These are phyloP conservation scores for Ploettnerulaceae sp. DNA, from an alignment of 2,329 filamentous ascomycete genomes.

Conservation along the genomic window DNA sequence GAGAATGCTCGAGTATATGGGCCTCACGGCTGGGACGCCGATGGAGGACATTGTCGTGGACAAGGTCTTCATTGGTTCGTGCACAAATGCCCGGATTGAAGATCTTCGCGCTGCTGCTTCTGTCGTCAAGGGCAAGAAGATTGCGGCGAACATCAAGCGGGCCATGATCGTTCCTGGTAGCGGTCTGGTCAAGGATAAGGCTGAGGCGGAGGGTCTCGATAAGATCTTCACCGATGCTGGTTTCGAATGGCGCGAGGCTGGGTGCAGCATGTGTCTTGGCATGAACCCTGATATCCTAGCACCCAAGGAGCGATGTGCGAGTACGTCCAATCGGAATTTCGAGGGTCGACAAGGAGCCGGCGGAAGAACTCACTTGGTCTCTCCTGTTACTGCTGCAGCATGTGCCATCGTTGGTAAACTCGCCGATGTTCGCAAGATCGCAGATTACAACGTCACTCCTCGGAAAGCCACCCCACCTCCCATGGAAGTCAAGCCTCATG, in stretches of 20 bases:
- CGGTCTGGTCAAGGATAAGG: constrained; percentile 86
- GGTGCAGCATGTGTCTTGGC: constrained; percentile 97
- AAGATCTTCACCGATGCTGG: constrained; percentile 88
- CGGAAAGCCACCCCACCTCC: constrained; percentile 25
- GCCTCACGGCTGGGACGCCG: constrained; percentile 74
- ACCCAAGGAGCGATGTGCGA: constrained; percentile 88
- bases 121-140: constrained; percentile 80
- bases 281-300: constrained; percentile 99
- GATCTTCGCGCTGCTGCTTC: constrained; percentile 84
- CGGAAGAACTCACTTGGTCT: constrained; percentile 92
- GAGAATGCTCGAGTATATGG: constrained; percentile 94
- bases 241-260: constrained; percentile 97
- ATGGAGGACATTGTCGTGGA: constrained; percentile 92
- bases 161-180: constrained; percentile 97
- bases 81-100: constrained; percentile 96
- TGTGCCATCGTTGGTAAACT: constrained; percentile 87
- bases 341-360: constrained; percentile 92
- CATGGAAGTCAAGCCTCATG: constrained; percentile 39
- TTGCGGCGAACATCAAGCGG: constrained; percentile 83
- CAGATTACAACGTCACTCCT: constrained; percentile 46
- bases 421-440: constrained; percentile 80
- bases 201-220: constrained; percentile 87
- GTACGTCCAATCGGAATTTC: constrained; percentile 95
- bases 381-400: constrained; percentile 92
- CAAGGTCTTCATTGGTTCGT: constrained; percentile 97